These are phyloP conservation scores for Elsinoe ampelina DNA, from an alignment of 2,329 filamentous ascomycete species.

Conservation along the genomic window DNA sequence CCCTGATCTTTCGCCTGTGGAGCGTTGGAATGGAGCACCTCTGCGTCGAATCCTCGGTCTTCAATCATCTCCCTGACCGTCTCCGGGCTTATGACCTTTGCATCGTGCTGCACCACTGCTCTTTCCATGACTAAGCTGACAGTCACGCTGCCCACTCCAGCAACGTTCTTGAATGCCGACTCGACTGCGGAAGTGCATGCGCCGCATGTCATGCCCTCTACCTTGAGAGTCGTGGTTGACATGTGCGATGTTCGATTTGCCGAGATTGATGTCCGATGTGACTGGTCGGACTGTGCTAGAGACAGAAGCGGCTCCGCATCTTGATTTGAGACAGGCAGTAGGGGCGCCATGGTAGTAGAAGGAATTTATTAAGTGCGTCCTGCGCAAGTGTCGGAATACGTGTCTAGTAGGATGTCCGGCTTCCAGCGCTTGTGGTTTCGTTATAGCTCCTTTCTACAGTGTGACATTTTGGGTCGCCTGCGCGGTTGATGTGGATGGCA, in stretches of 20 bases:
- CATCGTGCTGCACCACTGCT: constrained; percentile 84
- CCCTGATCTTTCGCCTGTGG: constrained; percentile 16
- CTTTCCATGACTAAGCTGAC: constrained; percentile 94
- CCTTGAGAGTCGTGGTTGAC: constrained; percentile 84
- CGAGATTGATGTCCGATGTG: neutral
- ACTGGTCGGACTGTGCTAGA: neutral
- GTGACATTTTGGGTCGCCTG: no score
- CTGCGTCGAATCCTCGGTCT: constrained; percentile 82
- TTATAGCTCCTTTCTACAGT: neutral
- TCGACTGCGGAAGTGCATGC: constrained; percentile 91
- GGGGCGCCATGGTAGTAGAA: neutral
- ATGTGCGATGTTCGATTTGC: constrained; percentile 38
- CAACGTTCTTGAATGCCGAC: constrained; percentile 70
- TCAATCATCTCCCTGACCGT: constrained; percentile 77
- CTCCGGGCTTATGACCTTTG: constrained; percentile 61
- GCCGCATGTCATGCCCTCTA: constrained; percentile 81
- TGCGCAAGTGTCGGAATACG: neutral
- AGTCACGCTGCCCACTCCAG: constrained; percentile 77
- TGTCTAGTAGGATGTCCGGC: neutral
- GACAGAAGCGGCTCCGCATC: constrained; percentile 5
- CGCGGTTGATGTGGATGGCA: neutral
- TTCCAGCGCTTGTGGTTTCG: neutral
- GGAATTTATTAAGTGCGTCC: neutral
- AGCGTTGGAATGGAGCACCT: constrained; percentile 34
- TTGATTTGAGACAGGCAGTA: constrained; percentile 3